Conservation (phyloP, 148 eudicot genomes). For the Nyssa sinensis region DNA sequence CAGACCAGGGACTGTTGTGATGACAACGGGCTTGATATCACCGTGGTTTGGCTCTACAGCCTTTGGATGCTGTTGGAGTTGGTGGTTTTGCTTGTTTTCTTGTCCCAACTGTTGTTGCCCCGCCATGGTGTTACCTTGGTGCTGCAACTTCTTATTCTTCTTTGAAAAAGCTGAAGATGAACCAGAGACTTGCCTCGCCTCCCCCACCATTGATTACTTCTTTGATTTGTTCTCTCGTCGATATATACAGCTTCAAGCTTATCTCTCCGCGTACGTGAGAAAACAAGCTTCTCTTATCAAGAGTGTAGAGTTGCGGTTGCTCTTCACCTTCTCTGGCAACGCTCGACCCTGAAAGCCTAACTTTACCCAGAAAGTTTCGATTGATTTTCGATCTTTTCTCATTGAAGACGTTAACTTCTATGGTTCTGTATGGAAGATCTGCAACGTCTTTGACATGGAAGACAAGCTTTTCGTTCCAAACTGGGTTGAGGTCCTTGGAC, state of each 20-base stretch:
- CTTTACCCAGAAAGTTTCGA: constrained; percentile 73
- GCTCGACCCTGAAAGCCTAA: constrained; percentile 65
- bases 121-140: constrained; percentile 28
- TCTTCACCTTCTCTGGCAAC: constrained; percentile 61
- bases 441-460: constrained; percentile 59
- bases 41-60: constrained; percentile 35
- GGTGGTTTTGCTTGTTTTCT: constrained; percentile 37
- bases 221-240: constrained; percentile 48
- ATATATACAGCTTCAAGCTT: constrained; percentile 64
- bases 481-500: constrained; percentile 68
- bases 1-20: constrained; percentile 51
- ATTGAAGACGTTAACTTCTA: constrained; percentile 73
- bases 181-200: constrained; percentile 11
- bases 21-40: constrained; percentile 68
- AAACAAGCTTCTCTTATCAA: constrained; percentile 77
- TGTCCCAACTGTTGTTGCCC: constrained; percentile 41
- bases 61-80: constrained; percentile 26
- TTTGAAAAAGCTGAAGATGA: constrained; percentile 21
- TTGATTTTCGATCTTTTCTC: constrained; percentile 66
- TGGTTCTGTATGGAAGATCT: constrained; percentile 64
- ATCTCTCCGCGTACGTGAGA: constrained; percentile 86
- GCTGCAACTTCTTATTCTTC: constrained; percentile 61
- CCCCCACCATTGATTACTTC: constrained; percentile 20
- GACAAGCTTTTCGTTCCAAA: constrained; percentile 87
- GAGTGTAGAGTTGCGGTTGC: constrained; percentile 52